Conservation (phyloP, 768 basidiomycete genomes). For the Amanita rimosa region DNA sequence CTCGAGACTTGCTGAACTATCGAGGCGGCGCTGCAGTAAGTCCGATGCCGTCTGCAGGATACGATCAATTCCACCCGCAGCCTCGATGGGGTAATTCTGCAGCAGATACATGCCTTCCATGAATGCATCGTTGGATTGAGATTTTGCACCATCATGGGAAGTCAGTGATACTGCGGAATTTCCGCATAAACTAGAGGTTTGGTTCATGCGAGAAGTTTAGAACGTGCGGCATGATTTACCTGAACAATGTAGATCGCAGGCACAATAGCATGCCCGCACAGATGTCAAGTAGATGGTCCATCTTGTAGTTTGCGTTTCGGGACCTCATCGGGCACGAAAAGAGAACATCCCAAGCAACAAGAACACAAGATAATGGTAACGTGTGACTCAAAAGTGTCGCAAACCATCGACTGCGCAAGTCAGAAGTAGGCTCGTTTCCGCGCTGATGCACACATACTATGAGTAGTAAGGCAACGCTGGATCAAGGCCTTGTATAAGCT, state of each 20-base stretch:
- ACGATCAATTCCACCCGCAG: slow-evolving; percentile 59
- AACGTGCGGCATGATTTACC: slow-evolving; percentile 24
- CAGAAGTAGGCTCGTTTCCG: not conserved
- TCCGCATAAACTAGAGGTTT: slow-evolving; percentile 39
- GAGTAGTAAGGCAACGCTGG: slow-evolving; percentile 71
- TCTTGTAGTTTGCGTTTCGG: slow-evolving; percentile 45
- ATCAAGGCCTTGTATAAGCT: slow-evolving; percentile 58
- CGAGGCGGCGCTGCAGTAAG: slow-evolving; percentile 38
- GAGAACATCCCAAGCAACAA: slow-evolving; percentile 61
- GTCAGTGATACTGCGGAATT: slow-evolving; percentile 35
- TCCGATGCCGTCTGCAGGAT: slow-evolving; percentile 60
- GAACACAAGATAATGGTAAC: slow-evolving; percentile 47
- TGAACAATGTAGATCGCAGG: slow-evolving; percentile 38
- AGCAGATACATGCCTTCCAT: slow-evolving; percentile 54
- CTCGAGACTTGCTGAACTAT: slow-evolving; percentile 21
- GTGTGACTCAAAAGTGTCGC: slow-evolving; percentile 63
- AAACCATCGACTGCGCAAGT: slow-evolving; percentile 53
- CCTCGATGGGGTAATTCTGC: slow-evolving; percentile 50
- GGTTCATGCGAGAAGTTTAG: not conserved
- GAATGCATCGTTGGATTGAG: slow-evolving; percentile 51
- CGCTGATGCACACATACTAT: slow-evolving; percentile 37
- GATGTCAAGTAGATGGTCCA: slow-evolving; percentile 60
- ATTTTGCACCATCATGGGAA: slow-evolving; percentile 28
- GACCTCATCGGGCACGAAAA: slow-evolving; percentile 49
- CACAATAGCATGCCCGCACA: slow-evolving; percentile 61